Conservation (phyloP, 2,329 filamentous ascomycete genomes). For the Curvularia sp. region DNA sequence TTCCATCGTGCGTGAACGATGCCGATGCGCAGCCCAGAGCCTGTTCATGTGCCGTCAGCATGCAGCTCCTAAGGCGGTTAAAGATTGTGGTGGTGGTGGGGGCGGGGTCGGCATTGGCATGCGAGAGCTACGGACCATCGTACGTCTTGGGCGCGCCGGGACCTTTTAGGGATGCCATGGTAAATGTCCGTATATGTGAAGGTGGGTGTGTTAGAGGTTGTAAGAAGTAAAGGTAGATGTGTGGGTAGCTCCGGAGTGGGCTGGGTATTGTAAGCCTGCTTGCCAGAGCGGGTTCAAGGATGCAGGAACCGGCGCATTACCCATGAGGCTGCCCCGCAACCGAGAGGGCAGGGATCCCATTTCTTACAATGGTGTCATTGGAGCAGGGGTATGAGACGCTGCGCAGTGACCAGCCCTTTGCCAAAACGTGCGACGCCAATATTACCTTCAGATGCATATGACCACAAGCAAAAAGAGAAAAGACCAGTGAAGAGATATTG, state of each 20-base stretch:
- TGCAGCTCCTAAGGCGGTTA: not conserved
- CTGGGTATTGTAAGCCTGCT: conserved; percentile 1
- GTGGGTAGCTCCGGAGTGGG: conserved; percentile 5
- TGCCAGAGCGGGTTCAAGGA: conserved; percentile 27
- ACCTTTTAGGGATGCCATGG: conserved; percentile 67
- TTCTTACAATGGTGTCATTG: conserved; percentile 25
- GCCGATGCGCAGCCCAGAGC: conserved; percentile 77
- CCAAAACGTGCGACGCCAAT: not conserved
- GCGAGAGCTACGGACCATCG: conserved; percentile 58
- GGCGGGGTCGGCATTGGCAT: conserved; percentile 8
- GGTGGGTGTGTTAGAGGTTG: not conserved
- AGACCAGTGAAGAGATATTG: conserved; percentile 16
- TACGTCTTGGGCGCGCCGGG: conserved; percentile 65
- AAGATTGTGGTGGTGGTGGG: conserved; percentile 1
- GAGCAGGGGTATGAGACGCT: conserved; percentile 14
- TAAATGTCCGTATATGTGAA: not conserved
- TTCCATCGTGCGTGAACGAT: conserved; percentile 99
- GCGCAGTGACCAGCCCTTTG: not conserved
- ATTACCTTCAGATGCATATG: not conserved
- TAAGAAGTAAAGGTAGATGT: not conserved
- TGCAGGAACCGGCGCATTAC: conserved; percentile 34
- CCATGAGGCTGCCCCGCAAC: conserved; percentile 27
- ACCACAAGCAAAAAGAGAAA: not conserved
- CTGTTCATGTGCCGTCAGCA: conserved; percentile 37
- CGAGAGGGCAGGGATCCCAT: conserved; percentile 18